Evolutionary conservation across 2,329 filamentous ascomycete genomes (phyloP), one percentile per base, ranked within the genome.

Genomic region (Emergomyces africanus): DNA sequence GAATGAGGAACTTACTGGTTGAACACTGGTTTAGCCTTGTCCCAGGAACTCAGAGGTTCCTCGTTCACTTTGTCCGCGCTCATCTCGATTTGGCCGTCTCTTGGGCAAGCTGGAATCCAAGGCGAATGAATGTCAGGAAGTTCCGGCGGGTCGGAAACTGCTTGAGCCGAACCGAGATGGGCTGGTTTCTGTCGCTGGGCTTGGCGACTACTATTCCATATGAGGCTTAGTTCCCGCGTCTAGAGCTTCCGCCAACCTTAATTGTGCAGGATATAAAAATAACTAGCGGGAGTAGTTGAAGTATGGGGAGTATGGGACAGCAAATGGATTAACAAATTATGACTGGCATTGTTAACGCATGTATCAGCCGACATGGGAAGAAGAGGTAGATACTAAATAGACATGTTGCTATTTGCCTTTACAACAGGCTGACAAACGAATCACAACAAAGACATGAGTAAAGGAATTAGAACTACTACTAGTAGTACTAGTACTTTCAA

Each of bases 21-120:
- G 67, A 89, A 89, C 66, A 84, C 86, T 60, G 77, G 73, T 68
- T 83, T 70, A 20, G 66, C 83, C 59, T 80, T 82, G 61, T 85
- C 77, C 62, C 80, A 77, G 65, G 78, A 77, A 57, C 12, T 37
- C 30, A 37, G n/a, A 25, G 55, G 10, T 44, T 58, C 37, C 33
- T 44, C 46, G 15, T 33, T 44, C 42, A 33, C 51, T 18, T 54
- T 28, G 25, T 59, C 37, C 20, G 37, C 23, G 48, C 39, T 49
- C 54, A 55, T 55, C 4, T 33, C 30, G 54, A 23, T 12, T 44
- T 46, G 20, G 33, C 33, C 6, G 54, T 44, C 23, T 55, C 37
- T 44, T 28, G 53, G 2, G 23, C 15, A 28, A n/a, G n/a, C 28
- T 30, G 20, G 10, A 23, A 14, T 5, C 20, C 10, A 23, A n/a